phyloP scores from a whole-genome alignment of 768 basidiomycete genomes.

The Podaxis pistillaris region DNA sequence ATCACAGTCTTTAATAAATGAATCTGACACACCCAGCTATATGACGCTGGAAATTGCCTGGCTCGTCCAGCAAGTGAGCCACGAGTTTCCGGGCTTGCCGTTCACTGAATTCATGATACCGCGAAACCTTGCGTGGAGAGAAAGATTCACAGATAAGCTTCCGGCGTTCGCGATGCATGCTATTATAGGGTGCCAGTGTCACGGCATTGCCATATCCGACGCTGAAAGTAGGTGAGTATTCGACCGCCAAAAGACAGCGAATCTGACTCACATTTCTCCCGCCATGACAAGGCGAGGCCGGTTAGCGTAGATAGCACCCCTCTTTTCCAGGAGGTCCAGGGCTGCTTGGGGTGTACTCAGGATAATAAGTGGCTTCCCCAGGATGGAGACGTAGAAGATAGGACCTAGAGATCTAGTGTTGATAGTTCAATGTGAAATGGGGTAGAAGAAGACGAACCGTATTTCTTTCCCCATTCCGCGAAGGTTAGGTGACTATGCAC shows the following conservation, averaged over 20 bases:
- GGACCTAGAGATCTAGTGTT: neutral
- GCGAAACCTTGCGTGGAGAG: constrained; percentile 7
- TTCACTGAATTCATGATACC: constrained; percentile 10
- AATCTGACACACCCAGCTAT: constrained; percentile 6
- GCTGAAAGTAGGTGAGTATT: neutral
- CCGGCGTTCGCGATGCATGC: constrained; percentile 8
- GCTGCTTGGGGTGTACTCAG: constrained; percentile 27
- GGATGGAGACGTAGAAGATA: constrained; percentile 2
- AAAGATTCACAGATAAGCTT: constrained; percentile 12
- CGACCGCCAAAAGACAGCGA: neutral
- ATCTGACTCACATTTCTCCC: constrained; percentile 23
- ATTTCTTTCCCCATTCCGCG: constrained; percentile 7
- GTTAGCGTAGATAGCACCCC: constrained; percentile 29
- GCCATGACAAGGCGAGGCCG: constrained; percentile 31
- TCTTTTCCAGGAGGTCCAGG: constrained; percentile 30
- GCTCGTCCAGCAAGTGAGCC: constrained; percentile 1
- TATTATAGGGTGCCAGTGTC: constrained; percentile 7
- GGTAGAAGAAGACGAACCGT: neutral
- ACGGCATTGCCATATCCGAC: constrained; percentile 14
- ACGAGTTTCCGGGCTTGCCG: constrained; percentile 9
- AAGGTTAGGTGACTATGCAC: neutral
- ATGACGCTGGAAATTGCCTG: constrained; percentile 4
- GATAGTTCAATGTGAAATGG: neutral
- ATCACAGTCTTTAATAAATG: neutral
- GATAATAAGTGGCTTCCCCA: constrained; percentile 14